Conservation (phyloP, 2,329 filamentous ascomycete genomes). For the Pseudofabraea citricarpa region DNA sequence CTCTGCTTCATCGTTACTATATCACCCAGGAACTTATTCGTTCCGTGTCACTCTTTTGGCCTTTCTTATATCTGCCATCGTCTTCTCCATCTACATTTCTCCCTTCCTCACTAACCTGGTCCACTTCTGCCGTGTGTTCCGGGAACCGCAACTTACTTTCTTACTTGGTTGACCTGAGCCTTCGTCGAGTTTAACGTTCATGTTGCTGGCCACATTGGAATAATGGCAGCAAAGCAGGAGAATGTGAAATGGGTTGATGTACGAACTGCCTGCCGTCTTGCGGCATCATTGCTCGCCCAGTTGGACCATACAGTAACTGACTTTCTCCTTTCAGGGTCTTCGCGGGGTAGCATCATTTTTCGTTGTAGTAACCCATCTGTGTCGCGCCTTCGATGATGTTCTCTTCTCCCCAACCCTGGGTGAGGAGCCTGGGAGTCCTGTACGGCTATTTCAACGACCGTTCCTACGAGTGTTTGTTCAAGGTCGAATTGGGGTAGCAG, state of each 20-base stretch:
- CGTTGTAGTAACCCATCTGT: slow-evolving; percentile 50
- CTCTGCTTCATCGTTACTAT: too few relatives aligned
- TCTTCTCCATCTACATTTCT: too few relatives aligned
- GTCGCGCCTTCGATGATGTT: slow-evolving; percentile 44
- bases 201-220: too few relatives aligned
- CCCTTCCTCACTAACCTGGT: too few relatives aligned
- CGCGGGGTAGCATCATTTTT: slow-evolving; percentile 49
- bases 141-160: too few relatives aligned
- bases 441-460: slow-evolving; percentile 51
- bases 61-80: too few relatives aligned
- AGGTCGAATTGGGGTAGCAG: slow-evolving; percentile 60
- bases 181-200: too few relatives aligned
- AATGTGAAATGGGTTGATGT: slow-evolving; percentile 59
- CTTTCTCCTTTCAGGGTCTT: slow-evolving; percentile 39
- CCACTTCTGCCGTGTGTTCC: too few relatives aligned
- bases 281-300: neutral
- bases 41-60: too few relatives aligned
- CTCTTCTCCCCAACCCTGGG: slow-evolving; percentile 42
- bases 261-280: slow-evolving; percentile 25
- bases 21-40: too few relatives aligned
- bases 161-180: too few relatives aligned
- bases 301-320: too few relatives aligned
- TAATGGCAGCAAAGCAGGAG: slow-evolving; percentile 27
- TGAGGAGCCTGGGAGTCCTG: slow-evolving; percentile 32
- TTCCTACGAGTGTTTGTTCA: slow-evolving; percentile 54